Evolutionary conservation across 2,329 filamentous ascomycete species (phyloP).

Genomic region (Thelonectria olida): DNA sequence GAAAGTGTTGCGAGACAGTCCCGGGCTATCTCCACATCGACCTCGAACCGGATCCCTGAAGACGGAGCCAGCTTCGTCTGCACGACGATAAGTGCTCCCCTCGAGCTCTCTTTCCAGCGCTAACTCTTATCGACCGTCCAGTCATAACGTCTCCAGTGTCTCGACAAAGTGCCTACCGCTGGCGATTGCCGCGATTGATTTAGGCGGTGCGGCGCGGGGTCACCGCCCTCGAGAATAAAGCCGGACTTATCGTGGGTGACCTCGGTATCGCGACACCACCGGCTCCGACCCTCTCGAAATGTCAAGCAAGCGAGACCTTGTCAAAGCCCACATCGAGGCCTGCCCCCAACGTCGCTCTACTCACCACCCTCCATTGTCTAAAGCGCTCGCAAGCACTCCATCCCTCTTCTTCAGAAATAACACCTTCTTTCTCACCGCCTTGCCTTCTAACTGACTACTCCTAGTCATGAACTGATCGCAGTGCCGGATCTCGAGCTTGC

Average conservation of each 20-base stretch:
- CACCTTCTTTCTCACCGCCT: conserved; percentile 14
- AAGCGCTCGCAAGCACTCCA: conserved; percentile 7
- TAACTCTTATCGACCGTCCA: conserved; percentile 4
- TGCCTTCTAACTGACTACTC: not conserved
- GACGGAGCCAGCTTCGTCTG: not conserved
- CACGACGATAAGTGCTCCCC: not conserved
- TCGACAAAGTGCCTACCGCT: too few species aligned
- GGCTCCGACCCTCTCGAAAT: conserved; percentile 2
- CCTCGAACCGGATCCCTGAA: not conserved
- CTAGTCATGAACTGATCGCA: conserved; percentile 8
- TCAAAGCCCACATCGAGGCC: conserved; percentile 4
- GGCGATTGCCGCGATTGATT: conserved; percentile 24
- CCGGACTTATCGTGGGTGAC: conserved; percentile 38
- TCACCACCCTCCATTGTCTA: conserved; percentile 10
- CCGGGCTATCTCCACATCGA: not conserved
- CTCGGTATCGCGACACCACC: conserved; percentile 24
- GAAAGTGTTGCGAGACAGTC: not conserved
- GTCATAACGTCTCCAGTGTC: not conserved
- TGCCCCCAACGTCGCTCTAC: not conserved
- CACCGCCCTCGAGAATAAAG: conserved; percentile 44
- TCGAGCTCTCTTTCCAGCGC: conserved; percentile 8
- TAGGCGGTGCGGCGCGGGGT: conserved; percentile 40
- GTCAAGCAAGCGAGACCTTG: not conserved
- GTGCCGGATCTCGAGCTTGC: conserved; percentile 4
- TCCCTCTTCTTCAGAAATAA: conserved; percentile 1